These are phyloP conservation scores for Rubia yunnanensis DNA, from an alignment of 257 asterid species.

Conservation along the genomic window DNA sequence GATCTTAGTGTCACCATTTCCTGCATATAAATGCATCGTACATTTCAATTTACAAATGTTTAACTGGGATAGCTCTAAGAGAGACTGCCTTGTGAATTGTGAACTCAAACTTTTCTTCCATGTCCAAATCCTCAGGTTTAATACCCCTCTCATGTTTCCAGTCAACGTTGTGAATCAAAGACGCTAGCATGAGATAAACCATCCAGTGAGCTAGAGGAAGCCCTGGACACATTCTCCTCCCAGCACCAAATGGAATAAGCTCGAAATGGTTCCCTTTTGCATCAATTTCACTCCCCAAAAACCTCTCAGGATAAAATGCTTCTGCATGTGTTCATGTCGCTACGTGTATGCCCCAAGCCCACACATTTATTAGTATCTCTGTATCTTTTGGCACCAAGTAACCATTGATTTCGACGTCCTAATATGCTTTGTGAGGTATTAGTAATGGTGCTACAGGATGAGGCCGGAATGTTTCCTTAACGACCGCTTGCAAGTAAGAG, in stretches of 20 bases:
- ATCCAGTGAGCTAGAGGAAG: slow-evolving; percentile 30
- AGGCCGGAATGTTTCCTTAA: slow-evolving; percentile 31
- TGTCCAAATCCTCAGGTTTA: slow-evolving; percentile 14
- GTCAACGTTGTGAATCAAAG: slow-evolving; percentile 20
- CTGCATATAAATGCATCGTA: too few relatives aligned
- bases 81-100: slow-evolving; percentile 23
- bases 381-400: slow-evolving; percentile 24
- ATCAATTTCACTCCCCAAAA: slow-evolving; percentile 15
- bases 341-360: slow-evolving; percentile 34
- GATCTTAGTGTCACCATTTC: too few relatives aligned
- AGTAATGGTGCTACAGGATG: slow-evolving; percentile 31
- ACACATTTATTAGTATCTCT: slow-evolving; percentile 23
- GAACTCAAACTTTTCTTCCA: slow-evolving; percentile 27
- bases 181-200: slow-evolving; percentile 29
- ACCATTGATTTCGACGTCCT: slow-evolving; percentile 18
- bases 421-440: slow-evolving; percentile 16
- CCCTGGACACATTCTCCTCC: slow-evolving; percentile 35
- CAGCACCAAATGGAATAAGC: slow-evolving; percentile 32
- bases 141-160: slow-evolving; percentile 25
- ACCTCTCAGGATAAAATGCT: slow-evolving; percentile 28
- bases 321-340: slow-evolving; percentile 20
- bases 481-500: slow-evolving; percentile 21
- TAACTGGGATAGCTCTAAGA: not conserved
- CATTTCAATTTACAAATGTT: not conserved
- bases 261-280: slow-evolving; percentile 26